These are phyloP conservation scores for Rutstroemia sp. DNA, from an alignment of 2,329 filamentous ascomycete species.

Conservation along the genomic window DNA sequence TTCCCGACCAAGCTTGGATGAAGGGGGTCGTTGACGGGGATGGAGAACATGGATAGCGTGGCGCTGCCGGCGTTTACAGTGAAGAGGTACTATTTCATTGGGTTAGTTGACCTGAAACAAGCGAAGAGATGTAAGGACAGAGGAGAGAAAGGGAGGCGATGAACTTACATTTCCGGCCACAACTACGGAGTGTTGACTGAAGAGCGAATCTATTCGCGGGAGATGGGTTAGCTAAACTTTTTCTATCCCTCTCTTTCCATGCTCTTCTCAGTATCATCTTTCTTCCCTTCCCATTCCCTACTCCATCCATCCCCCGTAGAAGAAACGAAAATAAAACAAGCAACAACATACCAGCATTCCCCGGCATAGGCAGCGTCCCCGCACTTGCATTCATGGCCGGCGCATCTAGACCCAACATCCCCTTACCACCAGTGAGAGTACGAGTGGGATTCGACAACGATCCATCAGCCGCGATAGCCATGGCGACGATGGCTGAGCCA, in stretches of 20 bases:
- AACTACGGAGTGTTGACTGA: slow-evolving; percentile 43
- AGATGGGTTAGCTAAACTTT: background rate
- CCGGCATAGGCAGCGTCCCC: background rate
- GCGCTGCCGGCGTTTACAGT: slow-evolving; percentile 48
- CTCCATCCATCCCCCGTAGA: background rate
- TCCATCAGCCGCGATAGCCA: slow-evolving; percentile 40
- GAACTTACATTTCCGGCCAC: slow-evolving; percentile 31
- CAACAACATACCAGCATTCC: background rate
- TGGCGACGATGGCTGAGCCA: slow-evolving; percentile 39
- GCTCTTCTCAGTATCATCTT: too few relatives aligned
- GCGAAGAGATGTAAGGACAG: too few relatives aligned
- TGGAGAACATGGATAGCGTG: slow-evolving; percentile 41
- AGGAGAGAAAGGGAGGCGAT: too few relatives aligned
- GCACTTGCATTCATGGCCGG: background rate
- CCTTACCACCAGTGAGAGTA: slow-evolving; percentile 40
- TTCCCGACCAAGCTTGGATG: slow-evolving; percentile 38
- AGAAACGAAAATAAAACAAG: background rate
- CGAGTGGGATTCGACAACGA: slow-evolving; percentile 36
- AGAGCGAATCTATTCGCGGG: slow-evolving; percentile 38
- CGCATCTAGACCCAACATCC: slow-evolving; percentile 34
- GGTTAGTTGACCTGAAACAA: background rate
- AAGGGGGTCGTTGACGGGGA: slow-evolving; percentile 35
- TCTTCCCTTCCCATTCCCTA: background rate
- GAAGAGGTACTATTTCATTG: slow-evolving; percentile 40
- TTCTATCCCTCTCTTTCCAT: too few relatives aligned